Evolutionary conservation across 1,284 basidiomycete genomes (phyloP), one percentile per base, ranked within the genome.

Genomic region (Marasmius tenuissimus): DNA sequence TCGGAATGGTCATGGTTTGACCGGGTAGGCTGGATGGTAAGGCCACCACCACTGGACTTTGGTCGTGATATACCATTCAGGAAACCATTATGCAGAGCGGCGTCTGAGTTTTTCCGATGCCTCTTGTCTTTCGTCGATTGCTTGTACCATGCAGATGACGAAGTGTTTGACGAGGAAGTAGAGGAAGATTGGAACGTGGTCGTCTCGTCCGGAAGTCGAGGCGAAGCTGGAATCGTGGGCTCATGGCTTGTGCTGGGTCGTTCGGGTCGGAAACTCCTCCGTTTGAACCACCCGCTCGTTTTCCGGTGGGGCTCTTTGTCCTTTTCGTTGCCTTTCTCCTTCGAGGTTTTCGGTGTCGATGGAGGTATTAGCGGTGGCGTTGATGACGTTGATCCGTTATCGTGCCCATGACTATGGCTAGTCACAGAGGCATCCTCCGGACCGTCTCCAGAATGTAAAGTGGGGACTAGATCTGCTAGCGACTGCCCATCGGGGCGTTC

Each of bases 211-310:
- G 16, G 40, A 52, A 48, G 58, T 60, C 40, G 45, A 35, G 62
- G 66, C 14, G 57, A 67, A 27, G 34, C 45, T 56, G 40, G 40
- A 42, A 14, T 64, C 60, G 54, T 55, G 61, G 59, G 54, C 61
- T 8, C 58, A 57, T 39, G 58, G 64, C 65, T 61, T 56, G 12
- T 63, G 56, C 12, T 59, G 63, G 54, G 45, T 54, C 52, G 59
- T 58, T 76, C 74, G 10, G 63, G 66, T 33, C 72, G 72, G 59
- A 80, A 68, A 60, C 82, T 82, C 73, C 81, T 82, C 65, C 83
- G 79, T 69, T 83, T 85, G 63, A 88, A 84, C 88, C 88, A 90
- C 12, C 71, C 65, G 57, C 78, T 79, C 53, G 79, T 59, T 65
- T 78, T 81, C 64, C 75, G 74, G 63, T 81, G 81, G 6, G 78